Evolutionary conservation across 352 stramenopile species (phyloP), one percentile per base, ranked within the genome.

Genomic region (Phytophthora litchii): DNA sequence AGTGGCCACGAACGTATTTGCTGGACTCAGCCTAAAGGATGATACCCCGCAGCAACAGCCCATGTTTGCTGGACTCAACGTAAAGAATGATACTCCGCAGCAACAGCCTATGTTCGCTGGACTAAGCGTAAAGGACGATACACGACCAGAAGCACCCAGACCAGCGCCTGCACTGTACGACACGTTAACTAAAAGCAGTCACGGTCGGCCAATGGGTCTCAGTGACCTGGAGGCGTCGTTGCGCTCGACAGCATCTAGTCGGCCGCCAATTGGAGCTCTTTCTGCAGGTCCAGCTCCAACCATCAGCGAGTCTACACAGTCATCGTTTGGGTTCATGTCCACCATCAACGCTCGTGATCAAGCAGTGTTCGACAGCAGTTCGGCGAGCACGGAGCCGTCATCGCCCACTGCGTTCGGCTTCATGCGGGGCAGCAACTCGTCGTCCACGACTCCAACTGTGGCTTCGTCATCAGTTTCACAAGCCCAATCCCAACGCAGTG

Each of bases 321-420:
- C 76, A 0, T 78, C 76, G 0, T 87, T 87, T 29, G 72, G 65
- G 21, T 84, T 90, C 50, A 67, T 90, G 27, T 76, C 80, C 0
- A 74, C 62, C 20, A 59, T 61, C 12, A 56, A 57, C 3, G 60
- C 50, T 4, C 21, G 47, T 19, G 47, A 69, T 19, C 49, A 52
- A 42, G 25, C 35, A 13, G 47, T 53, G 38, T 73, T 65, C 21
- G 53, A 60, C 45, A 82, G 36, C 62, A 80, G 44, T 50, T 69
- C 61, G 10, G 65, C 60, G 9, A 70, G 43, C 29, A 74, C 74
- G 3, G 61, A 74, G 7, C 59, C 72, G 16, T 60, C 74, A 25
- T 91, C 79, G 6, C 81, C 79, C 3, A 89, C 78, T 0, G 75
- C 68, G 4, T 89, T 91, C 59, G 71, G 76, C 32, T 89, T 91